Percentiles rank a stretch among this genome's conserved stretches.
These are phyloP conservation scores for Fusarium buharicum DNA, from an alignment of 2,329 filamentous ascomycete species.

Conservation along the genomic window DNA sequence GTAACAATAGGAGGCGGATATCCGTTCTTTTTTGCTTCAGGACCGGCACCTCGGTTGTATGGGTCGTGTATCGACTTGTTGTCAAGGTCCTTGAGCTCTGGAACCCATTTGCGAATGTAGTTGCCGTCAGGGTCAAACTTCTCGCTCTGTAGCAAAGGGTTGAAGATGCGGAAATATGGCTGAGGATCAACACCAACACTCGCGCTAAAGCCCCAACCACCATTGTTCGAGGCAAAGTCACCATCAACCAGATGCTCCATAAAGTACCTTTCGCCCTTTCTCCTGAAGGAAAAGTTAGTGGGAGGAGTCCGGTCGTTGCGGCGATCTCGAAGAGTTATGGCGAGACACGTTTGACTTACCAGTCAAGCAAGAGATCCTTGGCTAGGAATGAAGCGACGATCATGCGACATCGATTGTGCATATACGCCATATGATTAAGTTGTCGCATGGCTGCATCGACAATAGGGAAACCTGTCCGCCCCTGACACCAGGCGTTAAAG, in stretches of 20 bases:
- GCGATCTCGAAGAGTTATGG: background rate
- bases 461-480: constrained; percentile 81
- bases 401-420: constrained; percentile 90
- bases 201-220: constrained; percentile 67
- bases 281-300: constrained; percentile 51
- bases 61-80: constrained; percentile 84
- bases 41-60: constrained; percentile 71
- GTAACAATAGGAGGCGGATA: constrained; percentile 82
- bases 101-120: constrained; percentile 86
- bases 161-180: constrained; percentile 92
- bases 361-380: constrained; percentile 84
- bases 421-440: constrained; percentile 73
- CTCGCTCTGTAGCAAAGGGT: constrained; percentile 84
- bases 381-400: constrained; percentile 81
- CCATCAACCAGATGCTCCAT: constrained; percentile 84
- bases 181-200: constrained; percentile 83
- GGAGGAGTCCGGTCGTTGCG: too few relatives aligned
- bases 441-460: constrained; percentile 91
- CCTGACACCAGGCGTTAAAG: constrained; percentile 79
- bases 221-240: constrained; percentile 82
- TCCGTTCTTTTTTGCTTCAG: constrained; percentile 69
- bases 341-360: constrained; percentile 47
- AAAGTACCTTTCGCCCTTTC: constrained; percentile 82
- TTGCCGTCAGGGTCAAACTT: constrained; percentile 82
- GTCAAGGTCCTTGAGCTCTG: constrained; percentile 72